These are phyloP conservation scores for Favolaschia claudopus DNA, from an alignment of 768 basidiomycete species.

Conservation along the genomic window DNA sequence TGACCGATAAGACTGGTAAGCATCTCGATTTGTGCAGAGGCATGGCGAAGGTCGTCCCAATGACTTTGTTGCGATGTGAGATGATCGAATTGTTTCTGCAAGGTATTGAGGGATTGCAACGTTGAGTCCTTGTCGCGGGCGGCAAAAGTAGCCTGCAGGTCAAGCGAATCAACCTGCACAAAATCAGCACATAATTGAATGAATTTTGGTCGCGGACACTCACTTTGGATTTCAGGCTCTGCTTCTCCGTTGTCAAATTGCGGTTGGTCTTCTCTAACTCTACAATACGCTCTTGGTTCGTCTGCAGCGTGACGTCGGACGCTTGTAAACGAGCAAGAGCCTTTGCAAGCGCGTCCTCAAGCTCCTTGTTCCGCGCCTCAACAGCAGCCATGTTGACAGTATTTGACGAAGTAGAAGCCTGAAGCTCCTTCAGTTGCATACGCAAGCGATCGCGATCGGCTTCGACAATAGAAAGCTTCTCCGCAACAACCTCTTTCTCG, in stretches of 20 bases:
- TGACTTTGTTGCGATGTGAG: slow-evolving; percentile 70
- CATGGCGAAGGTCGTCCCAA: slow-evolving; percentile 79
- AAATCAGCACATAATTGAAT: slow-evolving; percentile 14
- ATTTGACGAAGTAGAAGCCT: slow-evolving; percentile 50
- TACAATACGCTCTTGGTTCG: slow-evolving; percentile 63
- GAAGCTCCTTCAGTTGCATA: slow-evolving; percentile 61
- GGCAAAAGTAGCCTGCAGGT: slow-evolving; percentile 62
- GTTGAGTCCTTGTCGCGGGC: slow-evolving; percentile 71
- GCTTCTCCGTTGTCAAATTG: slow-evolving; percentile 64
- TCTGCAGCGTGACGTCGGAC: slow-evolving; percentile 72
- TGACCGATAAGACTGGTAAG: slow-evolving; percentile 68
- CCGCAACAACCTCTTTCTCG: slow-evolving; percentile 77
- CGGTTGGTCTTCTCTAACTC: slow-evolving; percentile 69
- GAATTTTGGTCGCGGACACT: slow-evolving; percentile 30
- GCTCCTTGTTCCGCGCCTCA: slow-evolving; percentile 61
- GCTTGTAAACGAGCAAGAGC: slow-evolving; percentile 75
- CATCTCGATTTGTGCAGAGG: slow-evolving; percentile 75
- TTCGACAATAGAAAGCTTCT: slow-evolving; percentile 68
- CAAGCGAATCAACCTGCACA: slow-evolving; percentile 64
- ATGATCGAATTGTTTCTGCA: slow-evolving; percentile 69
- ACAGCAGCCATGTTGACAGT: slow-evolving; percentile 54
- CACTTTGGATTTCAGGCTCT: slow-evolving; percentile 67
- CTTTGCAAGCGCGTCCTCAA: slow-evolving; percentile 77
- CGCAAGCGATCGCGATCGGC: slow-evolving; percentile 70
- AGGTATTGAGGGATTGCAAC: slow-evolving; percentile 53